Base-by-base conservation (phyloP, 2,329 filamentous ascomycete species). In the Fusarium sp. region DNA sequence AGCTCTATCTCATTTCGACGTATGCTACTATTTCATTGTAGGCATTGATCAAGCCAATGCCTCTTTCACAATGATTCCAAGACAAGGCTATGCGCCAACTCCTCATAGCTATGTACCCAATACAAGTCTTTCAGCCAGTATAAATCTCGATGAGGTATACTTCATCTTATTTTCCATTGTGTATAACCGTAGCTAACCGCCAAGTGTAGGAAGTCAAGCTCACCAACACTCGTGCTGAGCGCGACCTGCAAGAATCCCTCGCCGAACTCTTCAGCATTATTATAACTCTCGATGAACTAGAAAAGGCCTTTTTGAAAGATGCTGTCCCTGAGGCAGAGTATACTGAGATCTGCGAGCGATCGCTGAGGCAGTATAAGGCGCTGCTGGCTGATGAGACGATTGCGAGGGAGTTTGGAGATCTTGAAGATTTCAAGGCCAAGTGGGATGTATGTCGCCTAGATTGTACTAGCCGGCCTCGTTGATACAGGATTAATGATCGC, bases 201-300 rank as follows among this genome's bases (percentile, higher is more conserved):
- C 22, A 63, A n/a, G 59, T 26, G 6, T n/a, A 97, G 93, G 96
- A 98, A 87, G 95, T 98, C 76, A 97, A 97, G 83, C 89, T 99
- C 68, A 91, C 94, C 55, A 92, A 93, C 42, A 97, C 92, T 28
- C 91, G 93, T 75, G 92, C 93, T 44, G 95, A 98, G 84, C 92
- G 95, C 69, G 95, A 99, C 80, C 87, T 98, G 3, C 94, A 98
- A 81, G 96, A 98, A 79, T 98, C 96, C 3, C 90, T 99, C 20
- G 96, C 95, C 61, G 96, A 99, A 83, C 91, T 99, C 30, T 99
- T 98, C 83, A 97, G 95, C 84, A 98, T 99, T 75, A 95, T 99
- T 41, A 90, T 98, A 70, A 98, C 96, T 0, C 87, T 99, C 7
- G 96, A 99, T 80, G 95, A 97, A 72, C 89, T 99, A 4, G 96